Evolutionary conservation across 768 basidiomycete species (phyloP).

Genomic region (Psilocybe cubensis): DNA sequence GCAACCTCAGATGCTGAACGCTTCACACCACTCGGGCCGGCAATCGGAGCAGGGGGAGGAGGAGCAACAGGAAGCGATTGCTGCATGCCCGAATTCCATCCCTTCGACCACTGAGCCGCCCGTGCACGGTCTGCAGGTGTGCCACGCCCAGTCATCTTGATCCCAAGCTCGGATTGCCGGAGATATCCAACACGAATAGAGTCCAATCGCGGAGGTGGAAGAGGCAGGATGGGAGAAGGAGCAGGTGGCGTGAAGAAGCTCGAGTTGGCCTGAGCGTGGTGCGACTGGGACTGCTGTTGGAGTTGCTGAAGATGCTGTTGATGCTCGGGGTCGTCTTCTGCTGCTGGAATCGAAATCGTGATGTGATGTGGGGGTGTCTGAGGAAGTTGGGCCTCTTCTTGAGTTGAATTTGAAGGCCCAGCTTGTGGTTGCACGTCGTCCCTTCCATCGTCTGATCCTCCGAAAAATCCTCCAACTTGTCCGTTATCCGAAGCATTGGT

Average conservation of each 20-base stretch:
- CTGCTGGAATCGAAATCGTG: background rate
- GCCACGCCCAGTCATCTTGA: slow-evolving; percentile 33
- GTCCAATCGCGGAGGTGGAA: slow-evolving; percentile 38
- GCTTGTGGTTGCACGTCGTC: background rate
- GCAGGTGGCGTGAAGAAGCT: slow-evolving; percentile 13
- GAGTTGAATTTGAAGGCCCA: too few relatives aligned
- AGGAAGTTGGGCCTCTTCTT: background rate
- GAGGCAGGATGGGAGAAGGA: slow-evolving; percentile 30
- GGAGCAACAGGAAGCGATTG: background rate
- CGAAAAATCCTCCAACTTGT: background rate
- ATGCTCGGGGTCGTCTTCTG: background rate
- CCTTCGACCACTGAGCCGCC: slow-evolving; percentile 30
- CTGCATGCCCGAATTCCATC: slow-evolving; percentile 7
- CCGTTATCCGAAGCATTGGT: background rate
- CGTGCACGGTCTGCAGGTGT: slow-evolving; percentile 36
- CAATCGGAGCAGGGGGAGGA: background rate
- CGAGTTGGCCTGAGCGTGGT: slow-evolving; percentile 14
- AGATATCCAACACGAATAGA: slow-evolving; percentile 32
- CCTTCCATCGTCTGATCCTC: background rate
- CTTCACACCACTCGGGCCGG: background rate
- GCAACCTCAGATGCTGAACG: background rate
- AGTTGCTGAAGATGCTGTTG: background rate
- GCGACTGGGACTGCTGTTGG: slow-evolving; percentile 19
- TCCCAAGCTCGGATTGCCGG: slow-evolving; percentile 29
- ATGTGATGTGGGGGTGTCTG: background rate